Percentiles rank a stretch among this genome's conserved stretches.
phyloP scores from a whole-genome alignment of 2,329 filamentous ascomycete species.

The Cladosporium sp. region DNA sequence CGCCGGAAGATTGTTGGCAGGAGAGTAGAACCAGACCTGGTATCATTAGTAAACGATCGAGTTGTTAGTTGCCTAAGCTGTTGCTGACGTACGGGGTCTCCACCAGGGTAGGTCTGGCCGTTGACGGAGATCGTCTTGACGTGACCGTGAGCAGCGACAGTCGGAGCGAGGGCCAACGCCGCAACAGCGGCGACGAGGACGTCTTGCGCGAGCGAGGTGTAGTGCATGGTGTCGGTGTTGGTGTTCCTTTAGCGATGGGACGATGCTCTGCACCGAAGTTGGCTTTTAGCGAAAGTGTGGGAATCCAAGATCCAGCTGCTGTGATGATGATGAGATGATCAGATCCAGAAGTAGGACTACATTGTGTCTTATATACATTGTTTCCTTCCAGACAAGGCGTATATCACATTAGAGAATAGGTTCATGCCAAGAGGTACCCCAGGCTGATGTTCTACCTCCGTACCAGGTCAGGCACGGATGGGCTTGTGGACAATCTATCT shows the following conservation, averaged over 20 bases:
- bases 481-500: slow-evolving; percentile 9
- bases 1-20: background rate
- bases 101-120: slow-evolving; percentile 37
- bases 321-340: background rate
- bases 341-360: background rate
- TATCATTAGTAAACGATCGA: background rate
- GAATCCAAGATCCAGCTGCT: background rate
- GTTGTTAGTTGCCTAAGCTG: background rate
- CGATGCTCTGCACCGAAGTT: slow-evolving; percentile 3
- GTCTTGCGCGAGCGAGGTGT: slow-evolving; percentile 12
- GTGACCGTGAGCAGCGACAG: slow-evolving; percentile 41
- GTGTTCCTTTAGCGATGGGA: background rate
- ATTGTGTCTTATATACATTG: background rate
- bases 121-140: slow-evolving; percentile 41
- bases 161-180: slow-evolving; percentile 8
- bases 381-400: no score
- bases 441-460: slow-evolving; percentile 6
- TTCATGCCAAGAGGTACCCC: slow-evolving; percentile 7
- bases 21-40: slow-evolving; percentile 10
- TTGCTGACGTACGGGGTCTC: background rate
- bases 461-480: slow-evolving; percentile 11
- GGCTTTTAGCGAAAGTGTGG: slow-evolving; percentile 3
- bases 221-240: slow-evolving; percentile 9
- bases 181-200: slow-evolving; percentile 4
- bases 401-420: background rate